Percentiles rank a stretch among this genome's conserved stretches.
phyloP scores from a whole-genome alignment of 805 yeast species.

The Starmerella stellata region DNA sequence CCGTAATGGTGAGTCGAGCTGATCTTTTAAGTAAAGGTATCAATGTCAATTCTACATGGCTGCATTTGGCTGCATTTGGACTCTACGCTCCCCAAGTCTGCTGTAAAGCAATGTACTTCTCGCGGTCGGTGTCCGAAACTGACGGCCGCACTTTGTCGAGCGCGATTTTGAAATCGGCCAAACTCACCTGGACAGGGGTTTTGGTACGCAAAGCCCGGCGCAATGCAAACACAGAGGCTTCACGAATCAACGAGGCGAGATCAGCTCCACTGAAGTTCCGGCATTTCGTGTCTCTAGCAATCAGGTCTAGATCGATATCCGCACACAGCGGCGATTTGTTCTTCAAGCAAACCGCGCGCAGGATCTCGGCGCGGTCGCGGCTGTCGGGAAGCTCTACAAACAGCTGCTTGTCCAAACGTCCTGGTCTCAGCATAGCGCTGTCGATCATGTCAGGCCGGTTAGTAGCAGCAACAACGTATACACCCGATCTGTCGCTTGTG shows the following conservation, averaged over 20 bases:
- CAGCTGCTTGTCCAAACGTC: slow-evolving; percentile 80
- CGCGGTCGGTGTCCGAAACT: slow-evolving; percentile 70
- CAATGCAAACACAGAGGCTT: slow-evolving; percentile 80
- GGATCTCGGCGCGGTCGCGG: slow-evolving; percentile 62
- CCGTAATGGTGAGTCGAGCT: too few relatives aligned
- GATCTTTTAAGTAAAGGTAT: too few relatives aligned
- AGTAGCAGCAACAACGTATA: slow-evolving; percentile 90
- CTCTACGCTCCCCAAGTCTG: slow-evolving; percentile 35
- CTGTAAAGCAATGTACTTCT: slow-evolving; percentile 55
- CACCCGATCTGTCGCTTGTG: slow-evolving; percentile 76
- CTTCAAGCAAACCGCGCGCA: slow-evolving; percentile 47
- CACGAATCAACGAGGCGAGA: slow-evolving; percentile 74
- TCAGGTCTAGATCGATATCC: slow-evolving; percentile 38
- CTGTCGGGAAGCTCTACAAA: slow-evolving; percentile 77
- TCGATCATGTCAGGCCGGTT: slow-evolving; percentile 97
- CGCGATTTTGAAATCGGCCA: slow-evolving; percentile 52
- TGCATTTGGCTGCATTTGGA: too few relatives aligned
- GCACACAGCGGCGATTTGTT: slow-evolving; percentile 49
- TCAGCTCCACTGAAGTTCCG: slow-evolving; percentile 93
- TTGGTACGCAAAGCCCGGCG: slow-evolving; percentile 26
- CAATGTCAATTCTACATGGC: too few relatives aligned
- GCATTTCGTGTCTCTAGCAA: slow-evolving; percentile 65
- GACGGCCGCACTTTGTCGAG: slow-evolving; percentile 66
- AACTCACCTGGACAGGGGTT: slow-evolving; percentile 34
- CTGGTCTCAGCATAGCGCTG: slow-evolving; percentile 95